phyloP scores from a whole-genome alignment of 805 yeast genomes.

The Candida anglica region DNA sequence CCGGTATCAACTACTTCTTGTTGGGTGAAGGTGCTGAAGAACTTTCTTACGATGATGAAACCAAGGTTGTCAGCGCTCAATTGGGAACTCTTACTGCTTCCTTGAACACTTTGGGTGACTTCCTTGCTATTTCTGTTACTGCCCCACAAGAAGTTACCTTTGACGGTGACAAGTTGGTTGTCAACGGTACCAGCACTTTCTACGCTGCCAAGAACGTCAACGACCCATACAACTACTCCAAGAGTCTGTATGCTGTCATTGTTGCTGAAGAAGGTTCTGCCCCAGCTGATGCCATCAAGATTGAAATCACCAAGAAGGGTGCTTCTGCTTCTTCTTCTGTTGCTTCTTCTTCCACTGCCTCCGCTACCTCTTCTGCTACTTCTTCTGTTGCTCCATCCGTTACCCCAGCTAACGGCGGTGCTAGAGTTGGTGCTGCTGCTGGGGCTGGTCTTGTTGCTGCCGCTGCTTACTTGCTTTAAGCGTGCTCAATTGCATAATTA shows the following conservation, averaged over 20 bases:
- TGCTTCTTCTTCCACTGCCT: not conserved
- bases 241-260: conserved; percentile 1
- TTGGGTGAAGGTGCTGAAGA: not conserved
- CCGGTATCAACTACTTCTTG: conserved; percentile 32
- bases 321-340: not conserved
- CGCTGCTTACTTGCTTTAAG: not conserved
- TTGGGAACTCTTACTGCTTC: not conserved
- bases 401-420: not conserved
- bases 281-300: conserved; percentile 1
- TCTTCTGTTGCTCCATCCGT: too few relatives aligned
- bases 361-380: too few relatives aligned
- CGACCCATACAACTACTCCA: conserved; percentile 43
- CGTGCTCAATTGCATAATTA: too few relatives aligned
- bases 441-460: not conserved
- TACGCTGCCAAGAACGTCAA: conserved; percentile 40
- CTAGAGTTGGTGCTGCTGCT: not conserved
- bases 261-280: not conserved
- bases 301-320: not conserved
- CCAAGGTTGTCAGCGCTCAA: not conserved
- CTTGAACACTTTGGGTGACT: not conserved
- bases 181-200: conserved; percentile 25
- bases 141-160: conserved; percentile 3
- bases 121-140: conserved; percentile 1
- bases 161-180: conserved; percentile 17
- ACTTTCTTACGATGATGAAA: not conserved